A percentile compares a stretch with the other conserved stretches of the same genome.
Evolutionary conservation across 2,329 filamentous ascomycete species (phyloP).

Genomic region (Ciborinia camelliae): DNA sequence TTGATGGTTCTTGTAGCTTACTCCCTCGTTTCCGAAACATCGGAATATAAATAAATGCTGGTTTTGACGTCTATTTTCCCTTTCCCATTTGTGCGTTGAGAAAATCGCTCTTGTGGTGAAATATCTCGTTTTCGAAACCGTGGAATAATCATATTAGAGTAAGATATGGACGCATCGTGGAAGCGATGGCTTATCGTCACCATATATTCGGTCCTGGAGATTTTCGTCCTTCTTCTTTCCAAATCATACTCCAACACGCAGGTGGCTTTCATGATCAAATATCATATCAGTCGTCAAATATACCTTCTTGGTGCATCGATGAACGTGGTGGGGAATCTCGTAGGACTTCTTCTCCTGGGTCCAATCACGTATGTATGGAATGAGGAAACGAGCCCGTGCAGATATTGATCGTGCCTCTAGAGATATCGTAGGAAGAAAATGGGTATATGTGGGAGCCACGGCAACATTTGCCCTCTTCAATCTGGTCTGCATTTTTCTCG

Average conservation of each 20-base stretch:
- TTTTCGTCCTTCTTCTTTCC: constrained; percentile 37
- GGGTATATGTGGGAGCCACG: constrained; percentile 47
- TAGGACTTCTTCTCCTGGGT: constrained; percentile 42
- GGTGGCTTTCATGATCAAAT: constrained; percentile 40
- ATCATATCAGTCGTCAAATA: constrained; percentile 39
- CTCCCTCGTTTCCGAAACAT: not conserved
- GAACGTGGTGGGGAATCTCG: constrained; percentile 43
- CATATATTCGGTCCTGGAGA: constrained; percentile 34
- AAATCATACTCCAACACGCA: constrained; percentile 41
- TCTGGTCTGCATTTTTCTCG: constrained; percentile 43
- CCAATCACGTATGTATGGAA: constrained; percentile 38
- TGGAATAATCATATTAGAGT: not conserved
- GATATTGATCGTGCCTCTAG: constrained; percentile 23
- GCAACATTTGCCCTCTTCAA: constrained; percentile 47
- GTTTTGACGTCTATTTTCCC: not conserved
- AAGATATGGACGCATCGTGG: not conserved
- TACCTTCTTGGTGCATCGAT: constrained; percentile 42
- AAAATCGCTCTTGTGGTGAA: not conserved
- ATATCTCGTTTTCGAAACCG: not conserved
- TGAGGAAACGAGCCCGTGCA: not conserved
- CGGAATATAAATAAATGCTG: not conserved
- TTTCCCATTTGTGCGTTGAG: not conserved
- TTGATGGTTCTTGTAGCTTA: not conserved
- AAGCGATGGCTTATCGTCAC: constrained; percentile 29
- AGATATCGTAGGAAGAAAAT: constrained; percentile 44